These are phyloP conservation scores for Trichomonas vaginalis DNA, from an alignment of 208 protist species.

Conservation along the genomic window DNA sequence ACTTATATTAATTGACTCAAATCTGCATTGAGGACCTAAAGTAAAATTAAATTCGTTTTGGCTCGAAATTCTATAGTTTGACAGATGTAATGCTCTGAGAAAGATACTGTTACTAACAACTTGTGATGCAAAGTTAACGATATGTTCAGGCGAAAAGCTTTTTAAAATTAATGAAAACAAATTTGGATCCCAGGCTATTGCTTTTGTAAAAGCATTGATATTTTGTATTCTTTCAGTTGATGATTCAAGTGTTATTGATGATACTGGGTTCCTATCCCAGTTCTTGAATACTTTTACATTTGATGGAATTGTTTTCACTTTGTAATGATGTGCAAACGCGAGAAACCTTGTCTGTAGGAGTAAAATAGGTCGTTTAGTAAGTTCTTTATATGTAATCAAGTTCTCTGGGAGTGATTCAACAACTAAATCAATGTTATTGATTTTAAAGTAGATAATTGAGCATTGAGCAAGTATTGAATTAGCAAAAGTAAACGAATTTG, in stretches of 20 bases:
- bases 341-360: not conserved
- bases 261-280: not conserved
- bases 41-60: not conserved
- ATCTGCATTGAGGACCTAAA: not conserved
- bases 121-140: not conserved
- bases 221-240: not conserved
- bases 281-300: not conserved
- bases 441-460: not conserved
- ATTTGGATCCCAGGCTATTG: not conserved
- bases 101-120: not conserved
- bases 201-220: not conserved
- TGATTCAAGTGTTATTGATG: not conserved
- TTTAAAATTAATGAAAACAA: not conserved
- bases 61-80: not conserved
- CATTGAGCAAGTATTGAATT: not conserved
- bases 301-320: not conserved
- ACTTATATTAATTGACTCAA: not conserved
- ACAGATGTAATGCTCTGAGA: not conserved
- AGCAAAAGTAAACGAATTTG: not conserved
- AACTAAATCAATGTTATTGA: not conserved
- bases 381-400: not conserved
- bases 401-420: not conserved
- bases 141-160: not conserved
- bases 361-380: not conserved
- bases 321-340: not conserved